Conservation (phyloP, 225 moss, liverwort and hornwort genomes). For the Lunularia cruciata region DNA sequence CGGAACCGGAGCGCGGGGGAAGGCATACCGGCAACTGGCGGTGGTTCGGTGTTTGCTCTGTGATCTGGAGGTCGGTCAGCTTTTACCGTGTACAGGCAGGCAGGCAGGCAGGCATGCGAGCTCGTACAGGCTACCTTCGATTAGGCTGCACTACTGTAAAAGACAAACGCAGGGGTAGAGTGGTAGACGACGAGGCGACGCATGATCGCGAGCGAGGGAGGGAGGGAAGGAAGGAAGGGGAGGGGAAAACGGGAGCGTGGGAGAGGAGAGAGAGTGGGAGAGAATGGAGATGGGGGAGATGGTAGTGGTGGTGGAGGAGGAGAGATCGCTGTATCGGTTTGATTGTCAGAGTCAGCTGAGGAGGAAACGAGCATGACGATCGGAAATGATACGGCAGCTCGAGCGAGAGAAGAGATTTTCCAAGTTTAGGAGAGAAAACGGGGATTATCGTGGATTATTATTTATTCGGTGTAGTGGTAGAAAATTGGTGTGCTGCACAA, state of each 20-base stretch:
- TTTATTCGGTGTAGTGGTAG: background rate
- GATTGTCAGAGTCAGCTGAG: conserved; percentile 10
- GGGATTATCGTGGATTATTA: background rate
- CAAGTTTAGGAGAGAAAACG: background rate
- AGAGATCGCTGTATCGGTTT: background rate
- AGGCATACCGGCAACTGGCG: conserved; percentile 5
- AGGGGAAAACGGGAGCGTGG: background rate
- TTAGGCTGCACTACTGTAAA: too few species aligned
- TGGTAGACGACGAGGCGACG: conserved; percentile 5
- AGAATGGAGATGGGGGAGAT: background rate
- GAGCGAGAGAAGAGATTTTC: background rate
- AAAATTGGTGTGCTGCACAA: background rate
- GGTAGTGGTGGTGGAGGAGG: too few species aligned
- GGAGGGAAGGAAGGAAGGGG: background rate
- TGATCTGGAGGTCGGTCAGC: background rate
- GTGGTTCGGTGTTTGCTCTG: too few species aligned
- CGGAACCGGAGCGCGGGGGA: background rate
- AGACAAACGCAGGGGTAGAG: background rate
- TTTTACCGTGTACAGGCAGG: background rate
- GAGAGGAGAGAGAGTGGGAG: background rate
- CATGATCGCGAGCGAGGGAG: background rate
- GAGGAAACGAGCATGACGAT: background rate
- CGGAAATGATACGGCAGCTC: background rate
- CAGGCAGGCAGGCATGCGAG: background rate
- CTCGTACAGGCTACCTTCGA: conserved; percentile 7